Conservation (phyloP, 2,329 filamentous ascomycete species). For the Curvularia eragrostidis region DNA sequence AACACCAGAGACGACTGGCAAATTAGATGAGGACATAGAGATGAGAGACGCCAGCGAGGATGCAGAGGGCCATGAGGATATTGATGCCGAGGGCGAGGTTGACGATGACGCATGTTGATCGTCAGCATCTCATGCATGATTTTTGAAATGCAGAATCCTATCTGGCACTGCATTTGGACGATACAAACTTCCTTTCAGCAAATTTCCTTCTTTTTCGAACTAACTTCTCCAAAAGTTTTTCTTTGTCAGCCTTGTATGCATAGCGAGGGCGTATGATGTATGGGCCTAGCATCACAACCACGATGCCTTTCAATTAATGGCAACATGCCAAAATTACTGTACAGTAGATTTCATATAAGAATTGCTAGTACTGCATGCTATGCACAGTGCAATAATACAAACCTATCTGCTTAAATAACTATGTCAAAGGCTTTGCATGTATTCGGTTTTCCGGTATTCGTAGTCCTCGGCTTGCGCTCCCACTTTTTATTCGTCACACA, state of each 20-base stretch:
- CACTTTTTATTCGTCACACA: neutral
- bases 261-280: conserved; percentile 19
- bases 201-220: neutral
- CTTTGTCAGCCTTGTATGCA: conserved; percentile 10
- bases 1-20: neutral
- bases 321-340: neutral
- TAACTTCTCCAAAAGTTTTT: neutral
- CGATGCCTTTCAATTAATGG: neutral
- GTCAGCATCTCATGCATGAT: neutral
- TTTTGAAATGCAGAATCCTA: neutral
- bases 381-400: neutral
- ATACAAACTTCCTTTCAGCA: neutral
- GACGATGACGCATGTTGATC: conserved; percentile 25
- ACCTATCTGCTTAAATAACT: neutral
- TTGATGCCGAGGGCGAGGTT: conserved; percentile 35
- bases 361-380: neutral
- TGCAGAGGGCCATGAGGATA: conserved; percentile 20
- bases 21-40: conserved; percentile 11
- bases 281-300: conserved; percentile 1
- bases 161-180: neutral
- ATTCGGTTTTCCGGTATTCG: neutral
- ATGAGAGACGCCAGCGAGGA: conserved; percentile 21
- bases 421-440: neutral
- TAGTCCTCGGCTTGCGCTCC: too few relatives aligned
- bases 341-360: neutral